Conservation (phyloP, 768 basidiomycete genomes). For the Phylloporus arenicola region DNA sequence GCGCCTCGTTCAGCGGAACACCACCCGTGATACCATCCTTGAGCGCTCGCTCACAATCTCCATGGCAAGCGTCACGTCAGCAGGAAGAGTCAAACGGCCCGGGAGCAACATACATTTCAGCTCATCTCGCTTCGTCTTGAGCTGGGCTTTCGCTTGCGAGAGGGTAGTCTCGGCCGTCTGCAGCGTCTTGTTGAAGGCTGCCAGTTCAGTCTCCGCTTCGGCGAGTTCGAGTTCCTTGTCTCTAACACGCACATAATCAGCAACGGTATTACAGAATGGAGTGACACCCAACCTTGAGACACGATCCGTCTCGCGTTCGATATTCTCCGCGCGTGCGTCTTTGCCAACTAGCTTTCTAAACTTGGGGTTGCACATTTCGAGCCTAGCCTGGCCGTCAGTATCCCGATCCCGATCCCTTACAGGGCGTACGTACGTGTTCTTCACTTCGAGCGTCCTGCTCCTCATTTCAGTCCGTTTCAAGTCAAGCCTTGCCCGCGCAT, state of each 20-base stretch:
- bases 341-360: slow-evolving; percentile 61
- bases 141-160: slow-evolving; percentile 52
- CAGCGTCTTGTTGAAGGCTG: slow-evolving; percentile 48
- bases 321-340: slow-evolving; percentile 53
- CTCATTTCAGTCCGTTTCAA: slow-evolving; percentile 66
- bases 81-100: neutral
- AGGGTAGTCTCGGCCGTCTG: slow-evolving; percentile 62
- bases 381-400: slow-evolving; percentile 39
- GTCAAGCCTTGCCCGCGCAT: slow-evolving; percentile 72
- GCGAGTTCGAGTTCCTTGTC: slow-evolving; percentile 60
- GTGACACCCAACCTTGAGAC: slow-evolving; percentile 46
- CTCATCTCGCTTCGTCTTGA: slow-evolving; percentile 58
- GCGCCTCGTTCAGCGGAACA: slow-evolving; percentile 40
- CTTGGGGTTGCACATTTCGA: slow-evolving; percentile 55
- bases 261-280: neutral
- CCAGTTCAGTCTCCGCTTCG: slow-evolving; percentile 28
- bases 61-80: neutral
- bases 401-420: neutral
- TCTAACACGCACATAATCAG: slow-evolving; percentile 35
- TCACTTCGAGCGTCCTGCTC: slow-evolving; percentile 59
- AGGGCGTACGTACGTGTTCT: slow-evolving; percentile 51
- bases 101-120: slow-evolving; percentile 44
- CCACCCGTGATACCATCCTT: slow-evolving; percentile 37
- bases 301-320: slow-evolving; percentile 70
- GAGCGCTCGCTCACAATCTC: slow-evolving; percentile 41